Evolutionary conservation across 768 basidiomycete species (phyloP), one percentile per base, ranked within the genome.

Genomic region (Podaxis mareebaensis): DNA sequence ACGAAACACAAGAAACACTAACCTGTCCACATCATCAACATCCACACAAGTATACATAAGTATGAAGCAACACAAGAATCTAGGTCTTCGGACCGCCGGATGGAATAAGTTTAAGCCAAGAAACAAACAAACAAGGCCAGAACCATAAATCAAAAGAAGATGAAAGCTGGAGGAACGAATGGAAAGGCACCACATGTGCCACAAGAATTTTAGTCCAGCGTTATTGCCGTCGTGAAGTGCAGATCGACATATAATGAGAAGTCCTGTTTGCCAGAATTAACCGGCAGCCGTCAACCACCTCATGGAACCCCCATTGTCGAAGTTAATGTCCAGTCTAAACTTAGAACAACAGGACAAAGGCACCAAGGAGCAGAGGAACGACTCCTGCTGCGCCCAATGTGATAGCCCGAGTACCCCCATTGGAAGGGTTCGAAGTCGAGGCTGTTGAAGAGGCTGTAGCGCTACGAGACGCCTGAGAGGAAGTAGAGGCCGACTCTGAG

Each of bases 381-480:
- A 40, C 59, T 28, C 33, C 51, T 6, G 48, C 20, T 12, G 59
- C 4, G 36, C 49, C 49, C 38, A 38, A 33, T 15, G 17, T 22
- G 8, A 60, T n/a, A 15, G 59, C 15, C 13, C 26, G 59, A 3
- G 59, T 28, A 12, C 38, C 59, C 3, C 38, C 36, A 52, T n/a
- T 60, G 13, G 59, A 39, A 17, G 20, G 26, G 15, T 17, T 60
- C 11, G 59, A 52, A 40, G 40, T 39, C 12, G 59, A 22, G 17
- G 56, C 40, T 2, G 59, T 17, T 12, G 51, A 59, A 33, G 58
- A 60, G 17, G 36, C 59, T 3, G 59, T 52, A 13, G 38, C 36
- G 8, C 46, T 59, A 22, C n/a, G n/a, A 39, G 46, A 38, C 22
- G 20, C 17, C 13, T 4, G 10, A 40, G 59, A 60, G 59, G 48